phyloP scores from a whole-genome alignment of 2,329 filamentous ascomycete species.

The Pestalotiopsis sp. region DNA sequence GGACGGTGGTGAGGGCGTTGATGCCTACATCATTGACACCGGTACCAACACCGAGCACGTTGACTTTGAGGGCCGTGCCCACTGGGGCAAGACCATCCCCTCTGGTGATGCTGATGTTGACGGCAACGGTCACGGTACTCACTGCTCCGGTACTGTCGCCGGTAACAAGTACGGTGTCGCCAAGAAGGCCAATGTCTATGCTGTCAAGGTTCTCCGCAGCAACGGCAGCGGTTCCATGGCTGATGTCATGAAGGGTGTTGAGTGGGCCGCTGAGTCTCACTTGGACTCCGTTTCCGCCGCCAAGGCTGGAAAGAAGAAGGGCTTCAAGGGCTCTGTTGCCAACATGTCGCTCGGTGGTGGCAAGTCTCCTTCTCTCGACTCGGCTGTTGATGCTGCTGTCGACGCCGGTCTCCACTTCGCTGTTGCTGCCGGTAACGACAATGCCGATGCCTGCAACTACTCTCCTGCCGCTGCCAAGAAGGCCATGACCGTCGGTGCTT shows the following conservation, averaged over 20 bases:
- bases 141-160: conserved; percentile 97
- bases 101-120: conserved; percentile 81
- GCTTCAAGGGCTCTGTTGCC: conserved; percentile 97
- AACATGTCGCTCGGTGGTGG: conserved; percentile 99
- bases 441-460: conserved; percentile 99
- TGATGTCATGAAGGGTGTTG: conserved; percentile 97
- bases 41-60: conserved; percentile 93
- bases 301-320: conserved; percentile 89
- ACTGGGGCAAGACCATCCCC: conserved; percentile 97
- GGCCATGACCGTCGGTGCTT: conserved; percentile 94
- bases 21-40: conserved; percentile 98
- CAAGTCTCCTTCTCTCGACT: conserved; percentile 90
- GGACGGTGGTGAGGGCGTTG: conserved; percentile 93
- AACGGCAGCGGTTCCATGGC: conserved; percentile 99
- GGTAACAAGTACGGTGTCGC: conserved; percentile 99
- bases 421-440: conserved; percentile 97
- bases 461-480: conserved; percentile 91
- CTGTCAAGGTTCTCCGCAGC: conserved; percentile 96
- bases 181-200: conserved; percentile 96
- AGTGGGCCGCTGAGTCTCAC: conserved; percentile 87
- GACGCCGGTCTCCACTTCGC: conserved; percentile 93
- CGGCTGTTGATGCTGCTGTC: conserved; percentile 92
- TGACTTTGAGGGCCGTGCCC: conserved; percentile 94
- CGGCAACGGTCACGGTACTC: conserved; percentile 97
- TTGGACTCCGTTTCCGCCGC: conserved; percentile 72